Evolutionary conservation across 2,329 filamentous ascomycete species (phyloP), one percentile per base, ranked within the genome.

Genomic region (Pezicula rhizophila): DNA sequence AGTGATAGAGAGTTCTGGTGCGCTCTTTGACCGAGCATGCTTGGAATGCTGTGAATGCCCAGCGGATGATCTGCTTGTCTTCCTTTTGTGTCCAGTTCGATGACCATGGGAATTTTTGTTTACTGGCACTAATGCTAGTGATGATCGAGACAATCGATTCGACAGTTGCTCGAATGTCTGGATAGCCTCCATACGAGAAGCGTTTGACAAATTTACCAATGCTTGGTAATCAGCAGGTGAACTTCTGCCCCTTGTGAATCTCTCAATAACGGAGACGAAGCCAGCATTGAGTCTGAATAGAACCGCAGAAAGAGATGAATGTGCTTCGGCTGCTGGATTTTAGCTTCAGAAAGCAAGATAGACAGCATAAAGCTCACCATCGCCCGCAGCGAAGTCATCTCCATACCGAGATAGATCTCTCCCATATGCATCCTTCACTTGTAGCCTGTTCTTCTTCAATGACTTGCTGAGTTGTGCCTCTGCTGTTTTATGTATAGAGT

Each of bases 151-250:
- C 59, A 67, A 42, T 33, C 62, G 57, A 49, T 52, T 43, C 2
- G 75, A 77, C 23, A 79, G 63, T 14, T 68, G 66, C 45, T 74
- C 68, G 47, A 79, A 77, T 7, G 75, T 66, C 48, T 66, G 65
- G 51, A 78, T 68, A 1, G 75, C 73, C 44, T 77, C 72, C n/a
- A 67, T 51, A 23, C 74, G 66, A 0, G 74, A 77, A 3, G 68
- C 60, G 49, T 70, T 71, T 3, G 75, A 78, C 25, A 79, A 57
- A 5, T 69, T 66, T 51, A 71, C 61, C 25, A 79, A 66, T 2
- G 71, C 72, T 23, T 68, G 65, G 51, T 74, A 77, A 60, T 76
- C 72, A 38, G 76, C 56, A 25, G 57, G 56, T 1, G 64, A 66
- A 33, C 57, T 57, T 40, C 64, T 59, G 14, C 62, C 58, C 31